Evolutionary conservation across 306 rosid genomes (phyloP).

Genomic region (Vigna angularis): DNA sequence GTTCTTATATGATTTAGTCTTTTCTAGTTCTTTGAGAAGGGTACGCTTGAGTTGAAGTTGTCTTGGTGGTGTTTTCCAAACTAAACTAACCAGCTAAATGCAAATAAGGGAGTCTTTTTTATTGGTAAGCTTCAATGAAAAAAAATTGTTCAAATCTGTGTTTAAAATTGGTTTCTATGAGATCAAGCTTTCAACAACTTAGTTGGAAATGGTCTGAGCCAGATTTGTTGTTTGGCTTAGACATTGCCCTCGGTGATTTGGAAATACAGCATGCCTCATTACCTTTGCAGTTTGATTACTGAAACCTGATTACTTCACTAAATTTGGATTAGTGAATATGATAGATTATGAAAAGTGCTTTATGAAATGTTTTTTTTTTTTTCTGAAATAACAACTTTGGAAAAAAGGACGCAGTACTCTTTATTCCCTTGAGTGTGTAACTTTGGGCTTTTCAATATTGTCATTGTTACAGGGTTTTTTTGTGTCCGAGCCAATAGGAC

Average conservation of each 20-base stretch:
- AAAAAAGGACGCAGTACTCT: constrained; percentile 1
- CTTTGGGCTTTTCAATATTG: constrained; percentile 20
- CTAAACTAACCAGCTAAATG: constrained; percentile 6
- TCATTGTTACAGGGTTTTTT: constrained; percentile 8
- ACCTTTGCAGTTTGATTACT: neutral
- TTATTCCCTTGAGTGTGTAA: constrained; percentile 3
- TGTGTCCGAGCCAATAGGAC: neutral
- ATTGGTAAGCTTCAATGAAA: neutral
- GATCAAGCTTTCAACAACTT: neutral
- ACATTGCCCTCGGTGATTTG: neutral
- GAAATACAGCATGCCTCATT: neutral
- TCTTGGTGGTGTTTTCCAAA: constrained; percentile 6
- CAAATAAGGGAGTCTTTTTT: neutral
- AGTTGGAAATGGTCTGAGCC: constrained; percentile 17
- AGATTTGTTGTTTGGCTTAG: neutral
- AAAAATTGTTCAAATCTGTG: neutral
- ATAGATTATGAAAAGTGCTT: constrained; percentile 11
- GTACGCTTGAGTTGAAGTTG: neutral
- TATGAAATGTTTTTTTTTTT: neutral
- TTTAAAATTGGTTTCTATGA: constrained; percentile 3
- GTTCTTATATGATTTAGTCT: neutral
- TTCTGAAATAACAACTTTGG: neutral
- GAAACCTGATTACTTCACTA: neutral
- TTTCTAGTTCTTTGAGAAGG: neutral
- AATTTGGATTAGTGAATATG: constrained; percentile 7